These are phyloP conservation scores for Pseudogymnoascus pannorum DNA, from an alignment of 2,329 filamentous ascomycete species.

Conservation along the genomic window DNA sequence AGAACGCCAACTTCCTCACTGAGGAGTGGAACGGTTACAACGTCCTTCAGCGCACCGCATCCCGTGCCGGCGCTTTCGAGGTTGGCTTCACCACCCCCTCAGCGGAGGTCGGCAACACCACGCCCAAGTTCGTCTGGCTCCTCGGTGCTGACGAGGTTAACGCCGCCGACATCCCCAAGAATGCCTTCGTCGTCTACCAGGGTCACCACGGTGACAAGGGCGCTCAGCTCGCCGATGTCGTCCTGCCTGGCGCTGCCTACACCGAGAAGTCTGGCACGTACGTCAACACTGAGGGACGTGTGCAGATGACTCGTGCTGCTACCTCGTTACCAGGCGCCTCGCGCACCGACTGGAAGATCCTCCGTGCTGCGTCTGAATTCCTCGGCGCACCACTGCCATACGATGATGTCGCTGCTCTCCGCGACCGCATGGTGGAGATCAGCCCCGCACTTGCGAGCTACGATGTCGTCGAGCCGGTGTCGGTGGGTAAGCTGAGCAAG, in stretches of 20 bases:
- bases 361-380: constrained; percentile 88
- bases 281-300: constrained; percentile 94
- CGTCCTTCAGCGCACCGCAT: constrained; percentile 87
- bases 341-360: constrained; percentile 97
- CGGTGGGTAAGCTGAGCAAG: constrained; percentile 71
- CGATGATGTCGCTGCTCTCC: constrained; percentile 80
- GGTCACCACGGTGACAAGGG: constrained; percentile 95
- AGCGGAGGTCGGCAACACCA: constrained; percentile 69
- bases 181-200: constrained; percentile 95
- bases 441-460: constrained; percentile 84
- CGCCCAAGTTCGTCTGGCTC: constrained; percentile 93
- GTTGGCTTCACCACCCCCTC: constrained; percentile 90
- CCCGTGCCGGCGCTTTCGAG: constrained; percentile 88
- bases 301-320: constrained; percentile 86
- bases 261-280: constrained; percentile 96
- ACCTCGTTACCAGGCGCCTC: constrained; percentile 83
- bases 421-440: constrained; percentile 93
- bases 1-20: constrained; percentile 86
- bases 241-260: constrained; percentile 91
- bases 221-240: constrained; percentile 84
- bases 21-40: constrained; percentile 97
- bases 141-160: constrained; percentile 89
- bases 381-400: constrained; percentile 81
- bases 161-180: constrained; percentile 82
- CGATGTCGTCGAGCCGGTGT: constrained; percentile 79